A percentile compares a stretch with the other conserved stretches of the same genome.
Conservation (phyloP, 2,329 filamentous ascomycete genomes). For the Pseudogymnoascus sp. region DNA sequence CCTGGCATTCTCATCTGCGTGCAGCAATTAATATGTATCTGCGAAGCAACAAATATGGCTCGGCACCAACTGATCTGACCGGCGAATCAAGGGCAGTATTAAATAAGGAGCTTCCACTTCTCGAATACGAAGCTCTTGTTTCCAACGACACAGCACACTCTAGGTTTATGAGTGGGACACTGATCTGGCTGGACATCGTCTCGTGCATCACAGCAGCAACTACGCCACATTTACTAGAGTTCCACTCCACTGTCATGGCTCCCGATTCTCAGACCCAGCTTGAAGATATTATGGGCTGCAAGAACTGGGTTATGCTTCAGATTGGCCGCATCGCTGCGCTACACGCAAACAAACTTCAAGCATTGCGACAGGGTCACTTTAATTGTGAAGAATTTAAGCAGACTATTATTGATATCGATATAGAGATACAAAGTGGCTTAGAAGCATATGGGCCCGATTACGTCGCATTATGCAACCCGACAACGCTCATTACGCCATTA, state of each 20-base stretch:
- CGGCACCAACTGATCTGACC: slow-evolving; percentile 7
- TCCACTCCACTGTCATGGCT: slow-evolving; percentile 33
- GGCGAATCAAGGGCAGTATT: slow-evolving; percentile 10
- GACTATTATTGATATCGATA: slow-evolving; percentile 15
- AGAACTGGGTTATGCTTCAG: slow-evolving; percentile 49
- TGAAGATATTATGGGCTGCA: slow-evolving; percentile 44
- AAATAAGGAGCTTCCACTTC: slow-evolving; percentile 8
- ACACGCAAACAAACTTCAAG: slow-evolving; percentile 46
- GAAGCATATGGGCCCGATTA: slow-evolving; percentile 11
- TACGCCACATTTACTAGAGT: slow-evolving; percentile 34
- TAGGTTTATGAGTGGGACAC: slow-evolving; percentile 39
- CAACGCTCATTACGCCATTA: slow-evolving; percentile 17
- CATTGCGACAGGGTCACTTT: slow-evolving; percentile 23
- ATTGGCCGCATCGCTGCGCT: slow-evolving; percentile 46
- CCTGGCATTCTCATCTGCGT: slow-evolving; percentile 21
- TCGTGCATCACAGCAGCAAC: slow-evolving; percentile 38
- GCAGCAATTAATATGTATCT: slow-evolving; percentile 18
- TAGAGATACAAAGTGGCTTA: slow-evolving; percentile 17
- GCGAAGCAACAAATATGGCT: slow-evolving; percentile 8
- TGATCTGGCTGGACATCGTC: slow-evolving; percentile 43
- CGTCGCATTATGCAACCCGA: slow-evolving; percentile 5
- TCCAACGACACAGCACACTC: slow-evolving; percentile 36
- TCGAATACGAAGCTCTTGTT: slow-evolving; percentile 23
- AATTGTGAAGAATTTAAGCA: slow-evolving; percentile 12
- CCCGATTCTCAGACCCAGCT: slow-evolving; percentile 31